Base-by-base conservation (phyloP, 768 basidiomycete species). In the Macrocybe gigantea region DNA sequence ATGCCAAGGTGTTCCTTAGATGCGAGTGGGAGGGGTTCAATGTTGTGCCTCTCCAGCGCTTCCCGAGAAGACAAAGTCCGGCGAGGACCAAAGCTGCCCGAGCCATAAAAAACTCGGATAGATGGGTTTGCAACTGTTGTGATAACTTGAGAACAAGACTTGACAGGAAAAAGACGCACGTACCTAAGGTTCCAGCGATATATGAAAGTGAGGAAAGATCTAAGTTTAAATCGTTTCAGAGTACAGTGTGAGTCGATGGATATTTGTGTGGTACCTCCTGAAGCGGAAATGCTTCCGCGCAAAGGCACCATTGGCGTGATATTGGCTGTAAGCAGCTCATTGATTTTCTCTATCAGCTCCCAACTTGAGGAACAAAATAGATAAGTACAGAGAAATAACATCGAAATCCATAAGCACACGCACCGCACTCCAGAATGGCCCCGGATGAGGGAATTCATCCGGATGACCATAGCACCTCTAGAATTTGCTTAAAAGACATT, bases 381-480 rank as follows among this genome's bases (percentile, higher is more conserved):
- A 42, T 30, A 7, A 13, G 34, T 15, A 38, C 40, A 33, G 44
- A 37, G 38, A 34, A 40, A 14, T 33, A 40, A 12, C 30, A 39
- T 22, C 14, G 5, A 39, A 33, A 7, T 11, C 1, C 30, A 5
- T 22, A 11, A 46, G 10, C 14, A 15, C 13, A 53, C 65, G 46
- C 10, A 72, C 63, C 84, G 76, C n/a, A 89, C 78, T 37, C 83
- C 87, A 22, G 86, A 88, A 63, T 90, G 88, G 0, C 85, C 88
- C 36, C 88, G 80, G 55, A 88, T 82, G 44, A 91, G 76, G 0
- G 85, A 87, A 62, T 91, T 91, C 77, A 85, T 83, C 53, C 88
- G 80, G 52, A 91, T 74, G 22, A 87, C 63, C 55, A 90, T 88
- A 0, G 87, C 85, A 34, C 83, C 87, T 29, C 84, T 81, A 31